Evolutionary conservation across 1,284 basidiomycete genomes (phyloP).

Genomic region (Sutorius eximius): DNA sequence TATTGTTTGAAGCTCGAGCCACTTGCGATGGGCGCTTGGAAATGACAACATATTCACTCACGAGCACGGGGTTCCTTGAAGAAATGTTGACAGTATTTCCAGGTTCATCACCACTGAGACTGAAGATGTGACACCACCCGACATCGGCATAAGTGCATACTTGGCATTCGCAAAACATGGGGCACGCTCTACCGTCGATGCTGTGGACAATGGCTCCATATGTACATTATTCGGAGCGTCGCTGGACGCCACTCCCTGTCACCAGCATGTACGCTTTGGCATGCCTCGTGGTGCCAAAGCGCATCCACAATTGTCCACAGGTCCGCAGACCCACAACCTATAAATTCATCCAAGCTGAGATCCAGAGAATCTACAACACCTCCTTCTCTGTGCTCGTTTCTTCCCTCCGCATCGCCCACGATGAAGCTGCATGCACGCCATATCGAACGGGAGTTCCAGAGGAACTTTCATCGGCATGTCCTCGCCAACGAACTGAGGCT

Average conservation of each 20-base stretch:
- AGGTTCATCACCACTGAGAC: background rate
- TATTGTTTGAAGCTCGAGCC: background rate
- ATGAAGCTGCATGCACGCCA: slow-evolving; percentile 10
- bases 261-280: slow-evolving; percentile 16
- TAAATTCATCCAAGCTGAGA: slow-evolving; percentile 18
- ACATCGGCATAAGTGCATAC: background rate
- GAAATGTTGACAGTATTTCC: background rate
- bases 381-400: background rate
- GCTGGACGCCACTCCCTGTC: slow-evolving; percentile 17
- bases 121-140: background rate
- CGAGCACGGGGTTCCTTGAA: background rate
- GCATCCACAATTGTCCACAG: slow-evolving; percentile 25
- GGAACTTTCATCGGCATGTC: slow-evolving; percentile 6
- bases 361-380: background rate
- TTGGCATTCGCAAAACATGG: background rate
- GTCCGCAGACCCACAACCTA: slow-evolving; percentile 10
- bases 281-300: slow-evolving; percentile 32
- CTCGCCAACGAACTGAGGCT: slow-evolving; percentile 15
- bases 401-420: background rate
- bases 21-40: background rate
- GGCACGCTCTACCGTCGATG: background rate
- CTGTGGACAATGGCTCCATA: background rate
- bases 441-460: slow-evolving; percentile 13
- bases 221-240: slow-evolving; percentile 7
- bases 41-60: background rate